A percentile compares a stretch with the other conserved stretches of the same genome.
Conservation (phyloP, 768 basidiomycete species). For the Lyophyllum semitale region DNA sequence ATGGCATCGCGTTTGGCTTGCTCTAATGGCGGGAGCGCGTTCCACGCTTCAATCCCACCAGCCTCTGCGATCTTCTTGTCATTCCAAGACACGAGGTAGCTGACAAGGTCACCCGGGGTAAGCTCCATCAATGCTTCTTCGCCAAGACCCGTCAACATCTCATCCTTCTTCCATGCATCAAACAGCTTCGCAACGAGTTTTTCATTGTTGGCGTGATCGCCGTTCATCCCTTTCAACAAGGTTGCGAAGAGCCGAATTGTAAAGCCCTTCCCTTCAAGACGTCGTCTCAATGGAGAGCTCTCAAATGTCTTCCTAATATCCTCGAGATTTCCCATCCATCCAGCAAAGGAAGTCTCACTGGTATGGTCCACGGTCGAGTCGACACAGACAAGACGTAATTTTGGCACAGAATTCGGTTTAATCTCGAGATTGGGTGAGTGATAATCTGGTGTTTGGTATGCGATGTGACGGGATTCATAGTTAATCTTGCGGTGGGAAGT, state of each 20-base stretch:
- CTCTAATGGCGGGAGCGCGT: slow-evolving; percentile 11
- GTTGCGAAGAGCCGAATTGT: background rate
- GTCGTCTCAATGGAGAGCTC: background rate
- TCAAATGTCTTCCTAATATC: background rate
- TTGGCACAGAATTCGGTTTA: background rate
- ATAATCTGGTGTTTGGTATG: background rate
- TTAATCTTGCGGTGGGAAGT: slow-evolving; percentile 20
- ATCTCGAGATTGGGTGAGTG: background rate
- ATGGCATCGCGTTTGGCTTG: background rate
- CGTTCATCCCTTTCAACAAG: background rate
- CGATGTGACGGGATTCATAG: slow-evolving; percentile 16
- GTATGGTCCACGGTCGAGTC: slow-evolving; percentile 21
- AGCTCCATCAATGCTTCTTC: background rate
- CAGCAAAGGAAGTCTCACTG: slow-evolving; percentile 18
- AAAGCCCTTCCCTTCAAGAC: background rate
- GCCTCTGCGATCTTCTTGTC: background rate
- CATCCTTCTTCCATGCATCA: slow-evolving; percentile 11
- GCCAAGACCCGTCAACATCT: background rate
- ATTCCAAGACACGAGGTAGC: background rate
- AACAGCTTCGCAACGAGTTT: background rate
- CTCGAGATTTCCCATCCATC: slow-evolving; percentile 7
- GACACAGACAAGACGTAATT: slow-evolving; percentile 9
- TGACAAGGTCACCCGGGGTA: background rate
- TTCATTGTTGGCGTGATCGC: background rate
- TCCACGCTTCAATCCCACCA: slow-evolving; percentile 1